phyloP scores from a whole-genome alignment of 2,329 filamentous ascomycete species.

The Calonectria multiphialidica region DNA sequence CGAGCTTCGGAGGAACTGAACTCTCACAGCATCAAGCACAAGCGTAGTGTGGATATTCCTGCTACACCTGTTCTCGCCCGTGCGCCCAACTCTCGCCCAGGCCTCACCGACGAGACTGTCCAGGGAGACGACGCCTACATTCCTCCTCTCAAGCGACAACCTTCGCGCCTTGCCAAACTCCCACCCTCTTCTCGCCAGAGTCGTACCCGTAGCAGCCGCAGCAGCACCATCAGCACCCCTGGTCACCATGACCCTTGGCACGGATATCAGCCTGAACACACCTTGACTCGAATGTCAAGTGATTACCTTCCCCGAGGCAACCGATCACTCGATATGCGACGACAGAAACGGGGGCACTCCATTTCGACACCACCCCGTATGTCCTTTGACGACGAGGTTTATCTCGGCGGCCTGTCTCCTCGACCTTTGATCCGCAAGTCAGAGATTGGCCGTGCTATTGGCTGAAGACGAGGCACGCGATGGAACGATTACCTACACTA shows the following conservation, averaged over 20 bases:
- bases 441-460: conserved; percentile 67
- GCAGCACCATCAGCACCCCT: conserved; percentile 55
- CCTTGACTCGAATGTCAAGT: conserved; percentile 47
- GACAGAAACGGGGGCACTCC: conserved; percentile 52
- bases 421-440: conserved; percentile 59
- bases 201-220: conserved; percentile 60
- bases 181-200: conserved; percentile 52
- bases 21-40: conserved; percentile 47
- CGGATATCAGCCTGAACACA: conserved; percentile 49
- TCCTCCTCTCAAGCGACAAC: conserved; percentile 62
- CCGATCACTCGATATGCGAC: conserved; percentile 37
- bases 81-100: conserved; percentile 72
- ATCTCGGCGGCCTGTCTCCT: conserved; percentile 61
- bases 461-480: conserved; percentile 50
- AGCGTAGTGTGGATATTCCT: conserved; percentile 60
- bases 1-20: conserved; percentile 46
- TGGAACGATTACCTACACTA: conserved; percentile 20
- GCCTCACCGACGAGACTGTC: conserved; percentile 71
- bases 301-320: conserved; percentile 44
- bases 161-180: conserved; percentile 66
- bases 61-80: conserved; percentile 66
- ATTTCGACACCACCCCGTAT: conserved; percentile 56
- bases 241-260: conserved; percentile 58
- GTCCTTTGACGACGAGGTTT: conserved; percentile 60
- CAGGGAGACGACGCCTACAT: conserved; percentile 73